Evolutionary conservation across 352 stramenopile genomes (phyloP).

Genomic region (Plasmopara viticola): DNA sequence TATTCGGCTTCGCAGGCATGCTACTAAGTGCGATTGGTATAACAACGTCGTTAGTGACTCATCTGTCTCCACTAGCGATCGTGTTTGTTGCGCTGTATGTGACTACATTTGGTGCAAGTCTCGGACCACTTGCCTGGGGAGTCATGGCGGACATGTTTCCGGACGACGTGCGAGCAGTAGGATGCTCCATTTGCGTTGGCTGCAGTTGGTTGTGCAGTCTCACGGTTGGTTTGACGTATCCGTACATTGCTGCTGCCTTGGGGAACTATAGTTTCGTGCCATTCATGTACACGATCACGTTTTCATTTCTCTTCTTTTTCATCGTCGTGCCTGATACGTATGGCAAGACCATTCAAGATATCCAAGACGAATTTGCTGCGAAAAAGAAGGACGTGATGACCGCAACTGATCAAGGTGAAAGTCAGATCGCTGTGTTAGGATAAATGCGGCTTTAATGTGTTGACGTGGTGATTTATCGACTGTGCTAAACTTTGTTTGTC

Average conservation of each 20-base stretch:
- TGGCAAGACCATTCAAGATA: conserved; percentile 56
- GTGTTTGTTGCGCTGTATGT: conserved; percentile 43
- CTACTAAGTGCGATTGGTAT: conserved; percentile 37
- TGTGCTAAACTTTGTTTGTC: too few relatives aligned
- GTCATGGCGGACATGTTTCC: conserved; percentile 51
- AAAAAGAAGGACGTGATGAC: too few relatives aligned
- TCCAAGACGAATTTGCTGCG: conserved; percentile 35
- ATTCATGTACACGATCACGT: conserved; percentile 41
- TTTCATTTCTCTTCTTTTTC: conserved; percentile 42
- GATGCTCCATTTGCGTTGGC: conserved; percentile 17
- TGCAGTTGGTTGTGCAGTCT: conserved; percentile 50
- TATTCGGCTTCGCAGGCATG: conserved; percentile 29
- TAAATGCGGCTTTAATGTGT: too few relatives aligned
- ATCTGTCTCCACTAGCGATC: conserved; percentile 32
- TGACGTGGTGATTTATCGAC: too few relatives aligned
- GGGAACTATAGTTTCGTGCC: conserved; percentile 39
- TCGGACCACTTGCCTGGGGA: conserved; percentile 46
- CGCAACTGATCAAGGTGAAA: too few relatives aligned
- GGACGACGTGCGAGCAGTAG: conserved; percentile 26
- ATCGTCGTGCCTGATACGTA: conserved; percentile 48
- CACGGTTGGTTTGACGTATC: conserved; percentile 41
- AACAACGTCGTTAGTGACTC: conserved; percentile 25
- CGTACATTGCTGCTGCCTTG: conserved; percentile 40
- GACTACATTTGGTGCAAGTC: conserved; percentile 33
- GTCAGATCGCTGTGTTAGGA: too few relatives aligned